A percentile compares a stretch with the other conserved stretches of the same genome.
Evolutionary conservation across 1,284 basidiomycete species (phyloP).

Genomic region (Papiliotrema fonsecae): DNA sequence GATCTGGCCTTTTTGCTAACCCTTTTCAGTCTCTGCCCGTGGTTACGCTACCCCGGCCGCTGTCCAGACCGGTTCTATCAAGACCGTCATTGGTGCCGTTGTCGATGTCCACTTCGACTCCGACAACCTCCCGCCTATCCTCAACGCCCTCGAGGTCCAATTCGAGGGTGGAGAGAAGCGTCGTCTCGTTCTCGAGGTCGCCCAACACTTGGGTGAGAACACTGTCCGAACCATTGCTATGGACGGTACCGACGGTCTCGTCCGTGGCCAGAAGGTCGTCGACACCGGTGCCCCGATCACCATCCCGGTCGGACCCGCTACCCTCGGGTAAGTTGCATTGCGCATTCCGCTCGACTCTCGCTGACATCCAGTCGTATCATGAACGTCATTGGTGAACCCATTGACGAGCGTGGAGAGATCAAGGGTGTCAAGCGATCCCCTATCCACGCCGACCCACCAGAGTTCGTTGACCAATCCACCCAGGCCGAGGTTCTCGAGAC

Average conservation of each 20-base stretch:
- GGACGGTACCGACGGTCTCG: slow-evolving; percentile 99
- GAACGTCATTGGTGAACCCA: slow-evolving; percentile 99
- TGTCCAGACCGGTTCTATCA: slow-evolving; percentile 67
- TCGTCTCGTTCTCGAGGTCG: slow-evolving; percentile 92
- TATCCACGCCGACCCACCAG: slow-evolving; percentile 94
- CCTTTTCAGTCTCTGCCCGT: slow-evolving; percentile 51
- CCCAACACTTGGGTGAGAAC: slow-evolving; percentile 97
- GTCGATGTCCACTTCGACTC: slow-evolving; percentile 95
- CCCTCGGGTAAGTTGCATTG: slow-evolving; percentile 59
- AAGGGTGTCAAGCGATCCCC: slow-evolving; percentile 82
- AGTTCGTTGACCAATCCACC: slow-evolving; percentile 97
- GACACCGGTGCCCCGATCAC: slow-evolving; percentile 95
- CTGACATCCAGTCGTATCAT: slow-evolving; percentile 70
- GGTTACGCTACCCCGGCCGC: slow-evolving; percentile 86
- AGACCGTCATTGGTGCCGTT: slow-evolving; percentile 97
- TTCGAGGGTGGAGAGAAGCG: slow-evolving; percentile 65
- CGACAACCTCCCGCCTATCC: slow-evolving; percentile 87
- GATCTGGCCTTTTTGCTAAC: background rate
- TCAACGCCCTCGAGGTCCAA: slow-evolving; percentile 96
- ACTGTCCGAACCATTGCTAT: slow-evolving; percentile 95
- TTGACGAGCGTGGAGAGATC: slow-evolving; percentile 98
- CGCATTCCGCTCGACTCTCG: background rate
- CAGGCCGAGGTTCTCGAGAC: slow-evolving; percentile 98
- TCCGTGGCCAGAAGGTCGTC: slow-evolving; percentile 93
- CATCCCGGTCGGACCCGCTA: slow-evolving; percentile 90